Evolutionary conservation across 371 early-diverging fungal genomes (phyloP).

Genomic region (Apophysomyces variabilis): DNA sequence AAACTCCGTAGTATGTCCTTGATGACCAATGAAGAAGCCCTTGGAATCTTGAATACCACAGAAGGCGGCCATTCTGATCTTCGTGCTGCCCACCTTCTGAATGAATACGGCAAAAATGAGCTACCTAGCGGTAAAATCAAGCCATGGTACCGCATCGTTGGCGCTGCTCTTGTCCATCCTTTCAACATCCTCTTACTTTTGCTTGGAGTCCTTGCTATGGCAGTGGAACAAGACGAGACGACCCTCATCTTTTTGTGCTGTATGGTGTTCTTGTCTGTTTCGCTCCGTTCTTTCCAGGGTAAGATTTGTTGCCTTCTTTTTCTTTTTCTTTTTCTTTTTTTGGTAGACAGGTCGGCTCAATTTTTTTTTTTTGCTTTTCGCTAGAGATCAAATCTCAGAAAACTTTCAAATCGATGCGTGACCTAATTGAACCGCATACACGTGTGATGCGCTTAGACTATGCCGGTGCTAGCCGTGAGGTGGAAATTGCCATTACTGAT

Average conservation of each 20-base stretch:
- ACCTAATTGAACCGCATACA: conserved; percentile 34
- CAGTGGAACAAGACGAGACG: conserved; percentile 19
- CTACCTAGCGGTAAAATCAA: conserved; percentile 11
- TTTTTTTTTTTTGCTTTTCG: conserved; percentile 23
- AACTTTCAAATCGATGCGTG: conserved; percentile 34
- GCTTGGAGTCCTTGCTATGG: conserved; percentile 31
- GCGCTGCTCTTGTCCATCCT: conserved; percentile 39
- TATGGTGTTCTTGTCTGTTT: conserved; percentile 41
- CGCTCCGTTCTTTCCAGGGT: conserved; percentile 40
- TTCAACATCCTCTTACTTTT: conserved; percentile 42
- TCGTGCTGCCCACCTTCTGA: not conserved
- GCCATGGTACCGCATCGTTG: conserved; percentile 35
- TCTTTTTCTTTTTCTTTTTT: conserved; percentile 13
- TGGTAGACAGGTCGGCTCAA: not conserved
- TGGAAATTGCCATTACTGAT: conserved; percentile 34
- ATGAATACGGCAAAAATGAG: conserved; percentile 11
- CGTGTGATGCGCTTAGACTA: conserved; percentile 33
- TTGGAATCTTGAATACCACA: not conserved
- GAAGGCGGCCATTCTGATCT: conserved; percentile 4
- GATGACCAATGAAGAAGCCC: not conserved
- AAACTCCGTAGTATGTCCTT: not conserved
- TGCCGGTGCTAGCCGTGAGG: conserved; percentile 19
- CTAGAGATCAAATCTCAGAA: conserved; percentile 38
- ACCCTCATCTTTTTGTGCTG: conserved; percentile 31
- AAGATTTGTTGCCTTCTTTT: conserved; percentile 29